A percentile compares a stretch with the other conserved stretches of the same genome.
Conservation (phyloP, 371 early-diverging fungal genomes). For the Capillidium heterosporum region DNA sequence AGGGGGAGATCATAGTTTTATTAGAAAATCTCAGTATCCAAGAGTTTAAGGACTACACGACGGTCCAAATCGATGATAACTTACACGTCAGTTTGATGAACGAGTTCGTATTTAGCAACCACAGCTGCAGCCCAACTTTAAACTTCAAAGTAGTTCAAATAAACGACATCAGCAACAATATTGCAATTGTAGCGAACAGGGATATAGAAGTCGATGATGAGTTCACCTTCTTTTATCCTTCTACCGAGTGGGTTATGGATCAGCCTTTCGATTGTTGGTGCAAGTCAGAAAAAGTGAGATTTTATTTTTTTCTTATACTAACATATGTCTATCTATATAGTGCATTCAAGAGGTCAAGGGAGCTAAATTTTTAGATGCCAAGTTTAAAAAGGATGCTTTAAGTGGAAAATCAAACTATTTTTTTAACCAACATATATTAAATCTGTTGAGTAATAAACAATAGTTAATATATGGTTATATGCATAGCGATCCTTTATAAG, state of each 20-base stretch:
- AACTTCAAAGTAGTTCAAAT: constrained; percentile 29
- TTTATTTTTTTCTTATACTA: not conserved
- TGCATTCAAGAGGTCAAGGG: not conserved
- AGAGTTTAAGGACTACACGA: not conserved
- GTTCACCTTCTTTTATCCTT: constrained; percentile 65
- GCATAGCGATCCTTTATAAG: too few species aligned
- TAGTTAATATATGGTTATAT: too few species aligned
- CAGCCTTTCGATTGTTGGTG: constrained; percentile 78
- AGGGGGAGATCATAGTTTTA: not conserved
- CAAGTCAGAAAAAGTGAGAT: not conserved
- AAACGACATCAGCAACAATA: constrained; percentile 13
- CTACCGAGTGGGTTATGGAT: constrained; percentile 73
- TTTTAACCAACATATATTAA: too few species aligned
- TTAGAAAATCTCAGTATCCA: not conserved
- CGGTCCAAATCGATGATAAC: not conserved
- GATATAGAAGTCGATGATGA: constrained; percentile 44
- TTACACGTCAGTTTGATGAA: not conserved
- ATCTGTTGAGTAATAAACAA: too few species aligned
- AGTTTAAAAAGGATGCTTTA: too few species aligned
- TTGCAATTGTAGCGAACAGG: constrained; percentile 16
- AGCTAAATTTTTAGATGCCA: not conserved
- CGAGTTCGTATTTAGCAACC: constrained; percentile 20
- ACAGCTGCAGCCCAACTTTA: constrained; percentile 36
- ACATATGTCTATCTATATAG: not conserved
- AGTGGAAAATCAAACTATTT: too few species aligned